These are phyloP conservation scores for Salvia hispanica DNA, from an alignment of 257 asterid species.

Conservation along the genomic window DNA sequence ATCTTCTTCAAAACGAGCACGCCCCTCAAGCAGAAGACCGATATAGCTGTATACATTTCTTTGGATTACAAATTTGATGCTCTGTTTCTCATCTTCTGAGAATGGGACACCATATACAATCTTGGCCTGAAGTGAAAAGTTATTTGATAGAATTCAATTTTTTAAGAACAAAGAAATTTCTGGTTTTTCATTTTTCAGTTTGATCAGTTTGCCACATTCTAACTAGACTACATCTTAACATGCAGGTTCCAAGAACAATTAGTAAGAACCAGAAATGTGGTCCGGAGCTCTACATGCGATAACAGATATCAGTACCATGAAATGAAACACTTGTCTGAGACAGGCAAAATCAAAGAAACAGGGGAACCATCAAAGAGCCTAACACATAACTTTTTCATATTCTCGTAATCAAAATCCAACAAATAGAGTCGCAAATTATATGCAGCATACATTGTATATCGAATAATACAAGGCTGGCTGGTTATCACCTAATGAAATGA, in stretches of 20 bases:
- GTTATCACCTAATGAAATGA: background rate
- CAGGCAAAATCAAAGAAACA: background rate
- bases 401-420: background rate
- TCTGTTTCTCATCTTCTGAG: conserved; percentile 65
- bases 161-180: conserved; percentile 6
- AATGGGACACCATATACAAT: conserved; percentile 59
- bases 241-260: background rate
- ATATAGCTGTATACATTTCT: conserved; percentile 63
- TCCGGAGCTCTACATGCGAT: background rate
- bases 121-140: conserved; percentile 57
- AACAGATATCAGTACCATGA: background rate
- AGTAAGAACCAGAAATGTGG: background rate
- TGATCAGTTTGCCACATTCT: conserved; percentile 2
- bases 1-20: conserved; percentile 69
- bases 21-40: conserved; percentile 67
- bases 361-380: background rate
- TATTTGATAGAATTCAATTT: background rate
- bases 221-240: background rate
- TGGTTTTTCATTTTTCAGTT: background rate
- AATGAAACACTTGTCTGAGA: background rate
- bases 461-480: background rate
- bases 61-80: conserved; percentile 57
- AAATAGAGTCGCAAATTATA: background rate
- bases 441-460: background rate
- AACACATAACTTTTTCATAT: background rate